phyloP scores from a whole-genome alignment of 306 rosid genomes.

The Ormosia emarginata region DNA sequence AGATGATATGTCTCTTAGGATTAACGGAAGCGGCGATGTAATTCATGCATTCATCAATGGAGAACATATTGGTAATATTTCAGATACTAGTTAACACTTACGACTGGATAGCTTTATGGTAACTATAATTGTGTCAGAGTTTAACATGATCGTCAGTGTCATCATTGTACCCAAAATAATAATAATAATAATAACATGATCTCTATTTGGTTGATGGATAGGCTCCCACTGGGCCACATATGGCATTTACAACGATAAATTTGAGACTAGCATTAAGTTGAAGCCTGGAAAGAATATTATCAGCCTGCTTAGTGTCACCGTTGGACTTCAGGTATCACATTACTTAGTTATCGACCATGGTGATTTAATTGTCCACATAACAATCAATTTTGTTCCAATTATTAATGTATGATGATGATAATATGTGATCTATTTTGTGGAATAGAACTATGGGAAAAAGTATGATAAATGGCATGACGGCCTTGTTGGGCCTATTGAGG shows the following conservation, averaged over 20 bases:
- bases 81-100: not conserved
- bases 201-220: not conserved
- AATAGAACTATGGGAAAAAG: slow-evolving; percentile 41
- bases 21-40: slow-evolving; percentile 45
- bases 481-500: slow-evolving; percentile 36
- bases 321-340: slow-evolving; percentile 36
- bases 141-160: not conserved
- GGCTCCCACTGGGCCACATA: slow-evolving; percentile 49
- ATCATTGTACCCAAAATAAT: too few relatives aligned
- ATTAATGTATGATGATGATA: not conserved
- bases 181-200: not conserved
- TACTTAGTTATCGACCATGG: not conserved
- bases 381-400: not conserved
- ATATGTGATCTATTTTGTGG: not conserved
- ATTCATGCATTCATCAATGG: slow-evolving; percentile 52
- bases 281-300: slow-evolving; percentile 36
- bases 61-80: slow-evolving; percentile 38
- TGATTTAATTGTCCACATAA: not conserved
- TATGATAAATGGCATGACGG: slow-evolving; percentile 38
- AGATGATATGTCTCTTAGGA: slow-evolving; percentile 28
- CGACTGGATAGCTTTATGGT: too few relatives aligned
- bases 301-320: slow-evolving; percentile 47
- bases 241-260: slow-evolving; percentile 20
- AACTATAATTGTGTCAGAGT: not conserved
- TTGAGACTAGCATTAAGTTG: slow-evolving; percentile 34